Evolutionary conservation across 2,329 filamentous ascomycete genomes (phyloP), one percentile per base, ranked within the genome.

Genomic region (Cytospora mali): DNA sequence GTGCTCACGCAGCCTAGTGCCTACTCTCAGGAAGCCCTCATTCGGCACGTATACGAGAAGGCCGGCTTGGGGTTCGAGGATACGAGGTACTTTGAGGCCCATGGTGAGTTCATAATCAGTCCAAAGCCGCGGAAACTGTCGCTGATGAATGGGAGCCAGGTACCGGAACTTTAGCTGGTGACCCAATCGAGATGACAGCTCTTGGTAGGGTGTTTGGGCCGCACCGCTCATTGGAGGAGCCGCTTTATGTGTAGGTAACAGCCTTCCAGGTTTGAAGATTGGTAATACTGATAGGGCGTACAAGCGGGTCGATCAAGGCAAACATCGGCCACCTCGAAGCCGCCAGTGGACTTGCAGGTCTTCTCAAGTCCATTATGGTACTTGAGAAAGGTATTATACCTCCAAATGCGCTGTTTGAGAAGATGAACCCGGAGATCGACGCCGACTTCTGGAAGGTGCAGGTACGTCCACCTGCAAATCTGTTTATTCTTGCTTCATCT

Each of bases 1-100:
- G 78, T 77, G 0, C 76, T 82, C 21, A 79, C 79, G 0, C 72
- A 75, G 62, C 82, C 81, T 0, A 80, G 66, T 33, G 33, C 58
- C 0, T 54, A 61, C 0, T 69, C 72, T 0, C 79, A 80, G 64
- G 71, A 67, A 0, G 42, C 56, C 0, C 68, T 75, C 1, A 78
- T 77, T 25, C 55, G 71, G 31, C 58, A 61, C 1, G 72, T 72
- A 0, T 80, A 80, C 58, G 33, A 21, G 0, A 67, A 67, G 1
- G 72, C 74, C 2, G 68, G 69, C 0, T 64, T 72, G 1, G 46
- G 65, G 31, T 58, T 68, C 2, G 55, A 61, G 6, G 46, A 64
- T 2, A 73, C 70, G 0, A 28, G 54, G 0, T 74, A 69, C 49
- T 64, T 76, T 9, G 74, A 76, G 62, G 73, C 71, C 14, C 78